Base-by-base conservation (phyloP, 345 rosid species). In the Ailanthus altissimus region DNA sequence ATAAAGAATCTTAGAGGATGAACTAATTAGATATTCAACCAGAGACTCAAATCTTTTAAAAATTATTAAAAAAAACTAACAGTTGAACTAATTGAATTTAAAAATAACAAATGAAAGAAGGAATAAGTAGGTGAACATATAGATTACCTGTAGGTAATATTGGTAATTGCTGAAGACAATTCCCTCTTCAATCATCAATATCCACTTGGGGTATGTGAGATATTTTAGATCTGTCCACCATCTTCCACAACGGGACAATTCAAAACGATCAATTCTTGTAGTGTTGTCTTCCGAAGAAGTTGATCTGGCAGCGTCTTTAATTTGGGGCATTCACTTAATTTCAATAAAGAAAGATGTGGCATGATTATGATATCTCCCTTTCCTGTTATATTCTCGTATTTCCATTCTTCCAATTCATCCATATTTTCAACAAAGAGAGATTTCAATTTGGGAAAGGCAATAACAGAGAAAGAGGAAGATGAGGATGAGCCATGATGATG, bases 371-470 rank as follows among this genome's bases (percentile, higher is more conserved):
- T 43, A 57, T 49, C 40, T 20, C 18, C 62, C 32, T 59, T 49
- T 18, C 53, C 21, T n/a, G 70, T 51, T 67, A 11, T 58, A 36
- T 32, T 47, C 3, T 46, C 25, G 5, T 18, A n/a, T 25, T 62
- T 59, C 82, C 82, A 79, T 15, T 50, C 58, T 69, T 75, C 82
- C 78, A 68, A 75, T 57, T 67, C 59, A 21, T 36, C 20, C 82
- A 79, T 67, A 6, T 6, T 11, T 26, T 18, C 8, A 28, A 79
- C 56, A 0, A 21, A 5, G 23, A 79, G 82, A 25, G 61, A 53
- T 21, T 75, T 79, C 72, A 79, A 54, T 73, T 61, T 79, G 23
- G 78, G 82, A 40, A 79, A 79, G n/a, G 64, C 21, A 18, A 49
- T 23, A 42, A 49, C 5, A 0, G 74, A 26, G 9, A 47, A 67